phyloP scores from a whole-genome alignment of 352 stramenopile species.

The Pythium utonaiense region DNA sequence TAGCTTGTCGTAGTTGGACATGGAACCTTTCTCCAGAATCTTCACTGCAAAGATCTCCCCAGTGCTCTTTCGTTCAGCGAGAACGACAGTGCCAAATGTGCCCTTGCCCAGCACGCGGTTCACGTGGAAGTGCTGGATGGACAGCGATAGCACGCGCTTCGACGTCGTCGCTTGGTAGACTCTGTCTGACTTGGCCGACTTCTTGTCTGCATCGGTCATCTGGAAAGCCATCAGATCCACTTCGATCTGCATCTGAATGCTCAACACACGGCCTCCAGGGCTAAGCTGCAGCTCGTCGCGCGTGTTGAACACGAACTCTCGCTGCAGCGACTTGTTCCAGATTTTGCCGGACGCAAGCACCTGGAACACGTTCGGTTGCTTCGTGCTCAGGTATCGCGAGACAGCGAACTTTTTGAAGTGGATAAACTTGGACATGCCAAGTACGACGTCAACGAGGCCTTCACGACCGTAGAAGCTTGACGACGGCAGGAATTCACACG shows the following conservation, averaged over 20 bases:
- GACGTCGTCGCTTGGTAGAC: slow-evolving; percentile 83
- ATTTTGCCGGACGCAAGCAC: slow-evolving; percentile 71
- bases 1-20: slow-evolving; percentile 88
- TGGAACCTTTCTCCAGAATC: slow-evolving; percentile 84
- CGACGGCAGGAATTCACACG: slow-evolving; percentile 75
- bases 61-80: slow-evolving; percentile 72
- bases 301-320: slow-evolving; percentile 79
- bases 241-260: slow-evolving; percentile 84
- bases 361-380: slow-evolving; percentile 78
- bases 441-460: slow-evolving; percentile 73
- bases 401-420: slow-evolving; percentile 71
- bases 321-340: slow-evolving; percentile 77
- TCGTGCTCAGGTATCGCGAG: slow-evolving; percentile 71
- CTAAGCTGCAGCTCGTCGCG: slow-evolving; percentile 78
- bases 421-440: slow-evolving; percentile 71
- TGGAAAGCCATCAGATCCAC: slow-evolving; percentile 78
- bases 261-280: slow-evolving; percentile 67
- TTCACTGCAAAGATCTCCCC: slow-evolving; percentile 87
- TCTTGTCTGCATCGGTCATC: slow-evolving; percentile 72
- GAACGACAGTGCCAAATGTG: slow-evolving; percentile 75
- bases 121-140: slow-evolving; percentile 85
- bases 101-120: slow-evolving; percentile 78
- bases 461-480: slow-evolving; percentile 77
- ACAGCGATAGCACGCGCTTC: slow-evolving; percentile 79
- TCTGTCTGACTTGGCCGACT: slow-evolving; percentile 70